Evolutionary conservation across 441 rosid species (phyloP), one percentile per base, ranked within the genome.

Genomic region (Brassica hybrid): DNA sequence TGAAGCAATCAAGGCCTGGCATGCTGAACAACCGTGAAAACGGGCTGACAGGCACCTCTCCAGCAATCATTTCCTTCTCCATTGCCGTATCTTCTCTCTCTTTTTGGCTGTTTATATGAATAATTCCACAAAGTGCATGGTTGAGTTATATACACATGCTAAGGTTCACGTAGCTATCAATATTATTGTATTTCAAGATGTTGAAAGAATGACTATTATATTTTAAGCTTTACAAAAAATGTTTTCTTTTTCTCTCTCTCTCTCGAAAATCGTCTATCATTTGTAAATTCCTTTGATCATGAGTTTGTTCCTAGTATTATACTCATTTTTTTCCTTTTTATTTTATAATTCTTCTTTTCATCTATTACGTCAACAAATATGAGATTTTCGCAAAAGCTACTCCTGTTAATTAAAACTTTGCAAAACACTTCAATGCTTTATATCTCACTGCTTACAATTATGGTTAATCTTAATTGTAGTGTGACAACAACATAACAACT

Each of bases 1-100:
- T 84, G 77, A 86, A 69, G 25, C 85, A 82, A 74, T 75, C 60
- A 4, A 18, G 4, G 9, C 48, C 73, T 14, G 60, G 67, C 48
- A 57, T 43, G 73, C 67, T 67, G 73, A 75, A 75, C 36, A 75
- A 14, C 52, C 17, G 78, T 30, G 78, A 4, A 59, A 67, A 58
- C 8, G 73, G 78, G 23, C 78, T 75, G 5, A 67, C 60, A 6
- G 73, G 78, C 19, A 11, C 36, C 16, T 75, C 78, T 67, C 19
- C 72, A 3, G 1, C 14, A 3, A 56, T 74, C 19, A 57, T 43
- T 57, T 38, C 60, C 45, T 25, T 74, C 21, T 67, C 78, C 10
- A 41, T 43, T 10, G 73, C 23, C 67, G 12, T 65, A 41, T 38
- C 11, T 65, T 38, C 12, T 41, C 7, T 34, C 38, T 65, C 5